A percentile compares a stretch with the other conserved stretches of the same genome.
phyloP scores from a whole-genome alignment of 805 yeast species.

The Candida endomychidarum region DNA sequence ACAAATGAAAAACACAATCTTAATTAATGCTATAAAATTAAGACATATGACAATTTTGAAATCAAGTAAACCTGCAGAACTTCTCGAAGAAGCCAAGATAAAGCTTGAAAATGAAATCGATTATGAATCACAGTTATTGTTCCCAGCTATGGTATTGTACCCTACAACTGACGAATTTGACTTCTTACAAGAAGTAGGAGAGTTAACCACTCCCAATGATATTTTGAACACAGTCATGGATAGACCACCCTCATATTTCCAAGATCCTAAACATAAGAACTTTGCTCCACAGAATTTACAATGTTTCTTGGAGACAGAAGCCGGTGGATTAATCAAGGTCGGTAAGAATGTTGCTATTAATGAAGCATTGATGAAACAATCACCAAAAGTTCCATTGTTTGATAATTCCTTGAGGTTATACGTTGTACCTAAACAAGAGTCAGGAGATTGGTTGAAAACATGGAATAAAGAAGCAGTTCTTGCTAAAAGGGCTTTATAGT shows the following conservation, averaged over 20 bases:
- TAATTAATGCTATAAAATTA: constrained; percentile 59
- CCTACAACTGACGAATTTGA: constrained; percentile 87
- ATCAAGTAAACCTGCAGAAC: constrained; percentile 55
- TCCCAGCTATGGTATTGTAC: constrained; percentile 78
- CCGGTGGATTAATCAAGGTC: constrained; percentile 83
- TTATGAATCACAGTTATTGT: constrained; percentile 72
- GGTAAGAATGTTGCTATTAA: constrained; percentile 74
- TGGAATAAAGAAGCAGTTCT: constrained; percentile 68
- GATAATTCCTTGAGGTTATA: constrained; percentile 72
- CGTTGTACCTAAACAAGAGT: constrained; percentile 72
- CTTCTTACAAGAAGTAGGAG: constrained; percentile 72
- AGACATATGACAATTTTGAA: constrained; percentile 55
- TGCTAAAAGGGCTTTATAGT: constrained; percentile 31
- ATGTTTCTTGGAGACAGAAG: constrained; percentile 75
- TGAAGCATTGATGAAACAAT: constrained; percentile 59
- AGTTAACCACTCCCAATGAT: constrained; percentile 64
- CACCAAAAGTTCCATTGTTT: constrained; percentile 71
- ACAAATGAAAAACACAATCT: constrained; percentile 40
- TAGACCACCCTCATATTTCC: constrained; percentile 70
- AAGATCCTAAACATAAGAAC: constrained; percentile 57
- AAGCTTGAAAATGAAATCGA: constrained; percentile 65
- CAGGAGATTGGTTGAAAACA: constrained; percentile 59
- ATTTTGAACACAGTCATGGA: constrained; percentile 56
- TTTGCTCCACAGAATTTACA: constrained; percentile 62
- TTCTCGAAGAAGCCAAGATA: constrained; percentile 51